These are phyloP conservation scores for Colletotrichum abscissum DNA, from an alignment of 2,329 filamentous ascomycete genomes.

Conservation along the genomic window DNA sequence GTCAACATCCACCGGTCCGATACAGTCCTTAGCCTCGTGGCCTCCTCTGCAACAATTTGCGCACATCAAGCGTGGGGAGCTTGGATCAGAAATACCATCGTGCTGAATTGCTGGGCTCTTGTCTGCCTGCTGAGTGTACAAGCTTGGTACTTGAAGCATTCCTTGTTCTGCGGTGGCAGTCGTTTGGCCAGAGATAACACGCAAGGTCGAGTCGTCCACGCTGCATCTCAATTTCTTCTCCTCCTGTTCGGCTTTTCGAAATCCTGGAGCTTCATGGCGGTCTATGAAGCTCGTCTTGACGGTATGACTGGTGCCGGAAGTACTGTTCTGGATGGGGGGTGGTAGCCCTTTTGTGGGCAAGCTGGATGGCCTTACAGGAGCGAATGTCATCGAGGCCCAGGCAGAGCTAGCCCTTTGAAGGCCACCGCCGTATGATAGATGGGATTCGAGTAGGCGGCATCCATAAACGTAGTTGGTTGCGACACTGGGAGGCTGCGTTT, in stretches of 20 bases:
- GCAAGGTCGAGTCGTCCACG: background rate
- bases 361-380: background rate
- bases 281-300: background rate
- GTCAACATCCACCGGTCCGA: slow-evolving; percentile 5
- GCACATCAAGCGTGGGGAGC: background rate
- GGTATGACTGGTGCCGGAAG: background rate
- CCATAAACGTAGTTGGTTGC: background rate
- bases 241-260: background rate
- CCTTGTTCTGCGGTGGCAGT: background rate
- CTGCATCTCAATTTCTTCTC: background rate
- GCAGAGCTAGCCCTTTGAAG: background rate
- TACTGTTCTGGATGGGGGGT: too few species aligned
- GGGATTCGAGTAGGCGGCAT: background rate
- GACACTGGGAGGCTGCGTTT: background rate
- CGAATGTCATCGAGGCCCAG: slow-evolving; percentile 17
- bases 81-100: background rate
- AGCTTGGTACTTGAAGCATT: background rate
- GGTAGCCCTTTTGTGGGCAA: background rate
- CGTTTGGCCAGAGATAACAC: background rate
- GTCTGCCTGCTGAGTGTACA: background rate
- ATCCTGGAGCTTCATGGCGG: background rate
- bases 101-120: background rate
- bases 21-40: slow-evolving; percentile 13
- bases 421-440: background rate
- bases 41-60: slow-evolving; percentile 10